Evolutionary conservation across 225 moss, liverwort and hornwort species (phyloP).

Genomic region (Sphagnum tenellum): DNA sequence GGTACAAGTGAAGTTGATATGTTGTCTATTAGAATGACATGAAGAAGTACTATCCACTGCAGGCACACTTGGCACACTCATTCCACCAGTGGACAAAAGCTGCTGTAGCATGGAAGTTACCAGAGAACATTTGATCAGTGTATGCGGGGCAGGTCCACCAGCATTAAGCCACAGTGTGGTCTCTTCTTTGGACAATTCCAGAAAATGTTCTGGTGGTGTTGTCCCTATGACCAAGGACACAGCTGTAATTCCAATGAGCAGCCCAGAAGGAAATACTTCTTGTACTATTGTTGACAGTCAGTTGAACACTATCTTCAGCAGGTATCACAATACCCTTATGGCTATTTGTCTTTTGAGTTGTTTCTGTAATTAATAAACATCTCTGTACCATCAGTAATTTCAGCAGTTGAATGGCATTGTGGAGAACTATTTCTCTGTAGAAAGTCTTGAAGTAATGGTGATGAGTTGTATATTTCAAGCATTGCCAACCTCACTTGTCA

Average conservation of each 20-base stretch:
- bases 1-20: not conserved
- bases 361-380: constrained; percentile 2
- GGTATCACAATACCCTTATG: not conserved
- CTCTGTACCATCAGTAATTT: not conserved
- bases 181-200: constrained; percentile 12
- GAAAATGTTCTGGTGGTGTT: constrained; percentile 10
- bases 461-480: too few relatives aligned
- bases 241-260: constrained; percentile 5
- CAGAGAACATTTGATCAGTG: constrained; percentile 11
- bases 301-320: constrained; percentile 10
- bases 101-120: constrained; percentile 10
- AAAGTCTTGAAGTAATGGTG: constrained; percentile 2
- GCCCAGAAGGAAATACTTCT: constrained; percentile 11
- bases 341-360: not conserved
- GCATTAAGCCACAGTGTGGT: constrained; percentile 9
- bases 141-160: constrained; percentile 11
- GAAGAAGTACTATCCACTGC: not conserved
- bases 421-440: not conserved
- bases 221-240: constrained; percentile 10
- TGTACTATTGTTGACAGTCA: constrained; percentile 12
- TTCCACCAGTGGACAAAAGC: constrained; percentile 20
- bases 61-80: constrained; percentile 8
- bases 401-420: not conserved
- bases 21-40: not conserved
- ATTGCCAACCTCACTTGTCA: too few relatives aligned